Base-by-base conservation (phyloP, 2,329 filamentous ascomycete genomes). In the Ceratocystis eucalypticola region DNA sequence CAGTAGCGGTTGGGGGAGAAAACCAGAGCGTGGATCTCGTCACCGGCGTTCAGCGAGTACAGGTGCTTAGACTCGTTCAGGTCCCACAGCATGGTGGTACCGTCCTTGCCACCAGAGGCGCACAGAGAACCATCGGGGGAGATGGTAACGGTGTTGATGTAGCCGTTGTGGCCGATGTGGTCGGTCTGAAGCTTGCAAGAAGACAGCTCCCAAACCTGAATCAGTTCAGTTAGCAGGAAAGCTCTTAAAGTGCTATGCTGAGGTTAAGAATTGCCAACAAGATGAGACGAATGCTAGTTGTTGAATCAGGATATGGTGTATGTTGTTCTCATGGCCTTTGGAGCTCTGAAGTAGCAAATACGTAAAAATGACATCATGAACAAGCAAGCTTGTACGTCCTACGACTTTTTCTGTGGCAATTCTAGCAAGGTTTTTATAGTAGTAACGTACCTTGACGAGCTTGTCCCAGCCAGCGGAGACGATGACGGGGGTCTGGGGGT, bases 321-420 rank as follows among this genome's bases (percentile, higher is more conserved):
- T 84, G 81, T 82, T 95, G 86, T 90, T 99, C 93, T 99, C 94
- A 97, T 96, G 79, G 91, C 92, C 65, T 75, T 76, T 77, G 76
- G 85, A 20, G 91, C 91, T 99, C 94, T 96, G 93, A 97, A 99
- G 94, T 97, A 97, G 94, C 94, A 97, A 97, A 97, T 97, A 97
- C 92, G 91, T 91, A 82, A 77, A 78, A 80, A 8, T 79, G 88
- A 84, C 93, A 97, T 97, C 93, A 91, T 94, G 77, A 85, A 81
- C 81, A 77, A 71, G 37, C 68, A 69, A 71, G 67, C 50, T 37
- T 28, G 33, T 10, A 22, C 22, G 22, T 61, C 25, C 33, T 45
- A 7, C 17, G 17, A 30, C 37, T 41, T 41, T 12, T 25, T n/a
- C 12, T n/a, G 37, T 28, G 53, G 22, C 53, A 37, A 65, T 65